Conservation (phyloP, 2,329 filamentous ascomycete genomes). For the Pseudogymnoascus sp. region DNA sequence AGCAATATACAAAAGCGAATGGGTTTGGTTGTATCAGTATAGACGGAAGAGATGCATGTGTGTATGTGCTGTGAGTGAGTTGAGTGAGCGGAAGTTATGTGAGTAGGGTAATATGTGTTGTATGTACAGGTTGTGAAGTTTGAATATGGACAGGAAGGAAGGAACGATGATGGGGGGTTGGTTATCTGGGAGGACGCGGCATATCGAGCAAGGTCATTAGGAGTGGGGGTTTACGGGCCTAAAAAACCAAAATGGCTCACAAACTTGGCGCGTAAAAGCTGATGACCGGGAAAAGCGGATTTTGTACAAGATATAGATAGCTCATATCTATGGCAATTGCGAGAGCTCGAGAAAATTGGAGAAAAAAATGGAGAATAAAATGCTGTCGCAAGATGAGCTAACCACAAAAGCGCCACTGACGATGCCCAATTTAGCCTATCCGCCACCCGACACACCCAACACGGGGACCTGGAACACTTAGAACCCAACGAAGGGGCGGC, state of each 20-base stretch:
- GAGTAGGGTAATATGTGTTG: not conserved
- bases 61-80: conserved; percentile 12
- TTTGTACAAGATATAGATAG: not conserved
- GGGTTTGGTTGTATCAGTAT: conserved; percentile 1
- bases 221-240: not conserved
- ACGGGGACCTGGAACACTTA: not conserved
- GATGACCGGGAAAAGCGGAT: not conserved
- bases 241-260: not conserved
- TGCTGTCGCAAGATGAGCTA: not conserved
- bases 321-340: conserved; percentile 6
- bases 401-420: not conserved
- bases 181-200: not conserved
- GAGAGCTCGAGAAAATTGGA: not conserved
- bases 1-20: conserved; percentile 13
- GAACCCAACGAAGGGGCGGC: not conserved
- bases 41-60: not conserved
- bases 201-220: conserved; percentile 2
- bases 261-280: not conserved
- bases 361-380: conserved; percentile 6
- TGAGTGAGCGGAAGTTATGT: conserved; percentile 8
- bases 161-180: conserved; percentile 2
- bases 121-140: not conserved
- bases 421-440: conserved; percentile 6
- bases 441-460: not conserved
- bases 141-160: conserved; percentile 10